Evolutionary conservation across 257 asterid genomes (phyloP), one percentile per base, ranked within the genome.

Genomic region (Henckelia pumila): DNA sequence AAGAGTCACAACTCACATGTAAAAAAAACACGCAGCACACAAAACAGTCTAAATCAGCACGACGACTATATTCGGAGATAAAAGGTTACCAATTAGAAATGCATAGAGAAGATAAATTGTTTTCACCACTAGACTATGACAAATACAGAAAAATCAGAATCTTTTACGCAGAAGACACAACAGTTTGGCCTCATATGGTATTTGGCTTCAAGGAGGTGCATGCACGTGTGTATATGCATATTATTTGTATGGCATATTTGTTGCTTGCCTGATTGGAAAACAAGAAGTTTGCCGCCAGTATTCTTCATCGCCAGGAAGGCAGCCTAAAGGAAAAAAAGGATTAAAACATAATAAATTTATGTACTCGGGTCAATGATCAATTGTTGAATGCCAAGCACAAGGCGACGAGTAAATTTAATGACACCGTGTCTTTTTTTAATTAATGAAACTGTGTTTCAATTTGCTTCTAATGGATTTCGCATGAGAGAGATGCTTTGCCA

Each of bases 281-380:
- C 99, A 59, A 93, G 93, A 77, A 93, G 95, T 74, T 90, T 93
- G 75, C 99, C 99, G 32, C 99, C 99, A 61, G 96, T 84, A 75
- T 87, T 80, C 85, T 94, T 89, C 91, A 94, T 83, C 17, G 99
- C 96, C 91, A 91, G 78, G 85, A 85, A 94, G 74, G 99, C 95
- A 70, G 99, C 99, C 99, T 94, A 70, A 70, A 63, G 79, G 16
- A 76, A 64, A 61, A 64, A 78, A 37, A 69, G 19, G 14, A 67
- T 4, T 55, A 62, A 28, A 33, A 60, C 50, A 20, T 47, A 32
- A 21, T 7, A 70, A 30, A 59, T 55, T 63, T 74, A 47, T 5
- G 19, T 23, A 47, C 24, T 53, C 52, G 52, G 66, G 63, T 53
- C 40, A 29, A 59, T 47, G 35, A 71, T 58, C 71, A 65, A 69